phyloP scores from a whole-genome alignment of 106 monocot species.

The Agapanthus africanus region DNA sequence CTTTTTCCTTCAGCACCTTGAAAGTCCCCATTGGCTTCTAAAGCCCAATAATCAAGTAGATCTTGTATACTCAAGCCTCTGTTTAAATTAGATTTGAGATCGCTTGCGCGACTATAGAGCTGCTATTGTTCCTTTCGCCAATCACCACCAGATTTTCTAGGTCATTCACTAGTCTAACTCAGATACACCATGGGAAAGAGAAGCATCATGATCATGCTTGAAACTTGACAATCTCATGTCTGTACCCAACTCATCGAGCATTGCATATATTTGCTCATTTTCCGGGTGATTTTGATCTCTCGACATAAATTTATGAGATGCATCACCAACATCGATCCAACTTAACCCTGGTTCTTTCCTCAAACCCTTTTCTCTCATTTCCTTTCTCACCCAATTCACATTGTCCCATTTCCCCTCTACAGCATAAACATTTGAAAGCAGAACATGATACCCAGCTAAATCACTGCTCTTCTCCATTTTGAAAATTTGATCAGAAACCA shows the following conservation, averaged over 20 bases:
- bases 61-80: too few species aligned
- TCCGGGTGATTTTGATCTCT: constrained; percentile 31
- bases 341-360: constrained; percentile 73
- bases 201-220: not conserved
- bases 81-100: too few species aligned
- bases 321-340: constrained; percentile 52
- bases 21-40: too few species aligned
- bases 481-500: constrained; percentile 53
- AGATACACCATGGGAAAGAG: constrained; percentile 4
- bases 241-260: constrained; percentile 30
- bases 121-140: too few species aligned
- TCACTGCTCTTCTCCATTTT: constrained; percentile 34
- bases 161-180: constrained; percentile 3
- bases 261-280: constrained; percentile 30
- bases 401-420: constrained; percentile 60
- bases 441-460: constrained; percentile 61
- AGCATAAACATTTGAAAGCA: constrained; percentile 77
- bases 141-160: too few species aligned
- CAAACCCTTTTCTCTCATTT: constrained; percentile 68
- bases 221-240: constrained; percentile 34
- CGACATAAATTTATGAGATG: constrained; percentile 49
- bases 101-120: too few species aligned
- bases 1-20: too few species aligned
- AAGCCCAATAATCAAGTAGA: too few species aligned
- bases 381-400: constrained; percentile 58